Conservation (phyloP, 257 asterid species). For the Primulina eburnea region DNA sequence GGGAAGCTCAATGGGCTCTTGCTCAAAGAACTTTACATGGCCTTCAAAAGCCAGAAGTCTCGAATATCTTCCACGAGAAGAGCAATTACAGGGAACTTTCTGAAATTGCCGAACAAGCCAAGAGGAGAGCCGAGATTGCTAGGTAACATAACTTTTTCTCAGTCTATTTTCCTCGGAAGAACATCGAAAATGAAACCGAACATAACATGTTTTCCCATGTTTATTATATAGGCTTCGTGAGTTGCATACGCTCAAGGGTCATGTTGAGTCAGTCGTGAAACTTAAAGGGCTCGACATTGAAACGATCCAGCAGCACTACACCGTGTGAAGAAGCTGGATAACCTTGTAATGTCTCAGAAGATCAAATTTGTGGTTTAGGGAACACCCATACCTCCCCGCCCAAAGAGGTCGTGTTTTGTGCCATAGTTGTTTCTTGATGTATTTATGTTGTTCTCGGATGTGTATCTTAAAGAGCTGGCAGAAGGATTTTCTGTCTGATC, state of each 20-base stretch:
- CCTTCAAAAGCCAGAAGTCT: constrained; percentile 67
- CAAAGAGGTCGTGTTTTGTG: constrained; percentile 25
- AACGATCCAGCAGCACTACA: constrained; percentile 88
- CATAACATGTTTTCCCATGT: background rate
- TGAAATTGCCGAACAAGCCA: constrained; percentile 96
- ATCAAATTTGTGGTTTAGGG: too few relatives aligned
- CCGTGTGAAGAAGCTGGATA: constrained; percentile 49
- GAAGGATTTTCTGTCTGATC: constrained; percentile 23
- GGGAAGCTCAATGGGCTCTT: constrained; percentile 99
- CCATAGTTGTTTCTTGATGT: constrained; percentile 25
- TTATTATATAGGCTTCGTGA: constrained; percentile 72
- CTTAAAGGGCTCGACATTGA: constrained; percentile 92
- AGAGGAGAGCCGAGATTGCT: constrained; percentile 95
- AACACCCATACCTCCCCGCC: too few relatives aligned
- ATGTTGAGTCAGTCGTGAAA: constrained; percentile 96
- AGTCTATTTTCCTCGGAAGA: background rate
- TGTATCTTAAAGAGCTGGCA: constrained; percentile 23
- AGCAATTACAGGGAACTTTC: constrained; percentile 86
- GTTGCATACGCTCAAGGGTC: constrained; percentile 93
- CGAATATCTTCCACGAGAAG: constrained; percentile 67
- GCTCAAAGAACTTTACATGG: constrained; percentile 97
- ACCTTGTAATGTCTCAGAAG: constrained; percentile 20
- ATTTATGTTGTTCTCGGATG: constrained; percentile 28
- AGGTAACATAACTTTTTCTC: constrained; percentile 40
- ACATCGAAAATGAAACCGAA: background rate